Evolutionary conservation across 225 moss, liverwort and hornwort species (phyloP).

Genomic region (Asterella californica): DNA sequence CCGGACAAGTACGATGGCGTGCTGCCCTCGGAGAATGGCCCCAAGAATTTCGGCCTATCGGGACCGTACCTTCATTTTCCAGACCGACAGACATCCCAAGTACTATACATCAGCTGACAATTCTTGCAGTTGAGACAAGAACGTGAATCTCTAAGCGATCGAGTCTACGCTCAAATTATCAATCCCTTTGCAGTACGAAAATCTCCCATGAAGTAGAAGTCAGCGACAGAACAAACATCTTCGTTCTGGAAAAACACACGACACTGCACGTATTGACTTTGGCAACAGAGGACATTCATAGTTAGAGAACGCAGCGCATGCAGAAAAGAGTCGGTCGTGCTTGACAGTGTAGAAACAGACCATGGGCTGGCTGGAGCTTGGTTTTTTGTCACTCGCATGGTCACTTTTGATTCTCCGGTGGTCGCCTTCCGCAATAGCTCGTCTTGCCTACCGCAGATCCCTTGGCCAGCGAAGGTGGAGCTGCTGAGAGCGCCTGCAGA

Average conservation of each 20-base stretch:
- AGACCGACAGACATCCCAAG: background rate
- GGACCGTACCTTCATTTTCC: conserved; percentile 41
- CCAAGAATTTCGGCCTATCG: conserved; percentile 38
- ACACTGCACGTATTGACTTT: too few species aligned
- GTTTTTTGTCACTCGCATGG: background rate
- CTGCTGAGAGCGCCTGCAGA: background rate
- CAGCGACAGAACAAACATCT: too few species aligned
- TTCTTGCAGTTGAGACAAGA: too few species aligned
- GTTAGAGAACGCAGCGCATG: too few species aligned
- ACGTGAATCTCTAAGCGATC: too few species aligned
- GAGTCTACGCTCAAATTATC: too few species aligned
- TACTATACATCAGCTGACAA: too few species aligned
- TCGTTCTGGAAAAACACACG: too few species aligned
- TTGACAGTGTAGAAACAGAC: background rate
- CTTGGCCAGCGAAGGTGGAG: background rate
- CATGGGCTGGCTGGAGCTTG: background rate
- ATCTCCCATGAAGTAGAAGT: too few species aligned
- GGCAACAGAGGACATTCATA: too few species aligned
- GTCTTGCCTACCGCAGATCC: background rate
- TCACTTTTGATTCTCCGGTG: background rate
- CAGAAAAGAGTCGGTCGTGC: too few species aligned
- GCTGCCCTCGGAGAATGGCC: conserved; percentile 32
- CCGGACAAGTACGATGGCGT: conserved; percentile 51
- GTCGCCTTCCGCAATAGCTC: background rate
- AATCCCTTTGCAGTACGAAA: too few species aligned